Base-by-base conservation (phyloP, 2,329 filamentous ascomycete species). In the Plenodomus lindquistii region DNA sequence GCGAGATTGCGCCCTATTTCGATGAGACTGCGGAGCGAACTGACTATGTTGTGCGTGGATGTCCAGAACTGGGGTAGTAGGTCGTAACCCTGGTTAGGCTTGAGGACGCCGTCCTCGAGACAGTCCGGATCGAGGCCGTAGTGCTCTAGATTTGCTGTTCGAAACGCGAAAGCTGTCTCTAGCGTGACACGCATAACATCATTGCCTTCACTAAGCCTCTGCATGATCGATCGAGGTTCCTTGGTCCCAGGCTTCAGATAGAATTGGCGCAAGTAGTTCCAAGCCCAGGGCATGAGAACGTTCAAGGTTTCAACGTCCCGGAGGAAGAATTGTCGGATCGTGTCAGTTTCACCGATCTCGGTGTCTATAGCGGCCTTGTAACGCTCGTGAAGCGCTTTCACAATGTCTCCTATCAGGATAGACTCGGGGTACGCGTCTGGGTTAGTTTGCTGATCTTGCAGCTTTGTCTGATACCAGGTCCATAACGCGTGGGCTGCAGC, bases 21-120 rank as follows among this genome's bases (percentile, higher is more conserved):
- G n/a, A 75, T 63, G 20, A 78, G 66, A 27, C 66, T 66, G 22
- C 67, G 66, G 46, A 60, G 65, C 5, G 73, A 67, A 40, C 70
- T 71, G 38, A 78, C 70, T 24, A 78, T 71, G 37, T 73, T 74
- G 46, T 73, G 65, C 1, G 82, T 84, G 15, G 89, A 91, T 0
- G 92, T 97, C 94, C 94, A 99, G 37, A 92, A 88, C 50, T 89
- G 85, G 0, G 87, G 83, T 8, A 97, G 78, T 10, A 80, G 83
- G 17, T 85, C 80, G 63, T 91, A 92, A 37, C 83, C 82, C 15
- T 80, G 75, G 18, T 70, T 65, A 15, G 66, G 48, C 37, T 59
- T 68, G 4, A 79, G 61, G 15, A 79, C 60, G 37, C 77, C 75
- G 39, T 78, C 73, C 3, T 61, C 48, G 24, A 94, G 71, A 42